Percentiles rank a stretch among this genome's conserved stretches.
phyloP scores from a whole-genome alignment of 2,329 filamentous ascomycete genomes.

The Epichloe amarillans region DNA sequence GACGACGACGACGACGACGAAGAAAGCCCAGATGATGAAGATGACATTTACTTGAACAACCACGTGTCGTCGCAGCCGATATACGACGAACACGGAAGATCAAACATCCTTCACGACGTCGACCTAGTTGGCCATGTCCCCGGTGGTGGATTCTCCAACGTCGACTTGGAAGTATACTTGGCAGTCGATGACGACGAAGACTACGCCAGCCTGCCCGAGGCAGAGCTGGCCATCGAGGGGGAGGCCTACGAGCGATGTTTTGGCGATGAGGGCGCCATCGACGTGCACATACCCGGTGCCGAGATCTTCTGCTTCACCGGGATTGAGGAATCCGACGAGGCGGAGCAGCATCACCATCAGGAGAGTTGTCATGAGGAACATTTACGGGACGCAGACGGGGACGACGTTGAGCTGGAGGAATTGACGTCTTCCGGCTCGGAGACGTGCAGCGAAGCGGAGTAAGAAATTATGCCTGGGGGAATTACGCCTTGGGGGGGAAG shows the following conservation, averaged over 20 bases:
- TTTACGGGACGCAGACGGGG: neutral
- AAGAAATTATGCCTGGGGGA: neutral
- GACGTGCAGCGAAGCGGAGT: constrained; percentile 1
- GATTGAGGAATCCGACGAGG: constrained; percentile 1
- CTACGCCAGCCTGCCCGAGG: constrained; percentile 13
- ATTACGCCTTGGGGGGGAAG: too few species aligned
- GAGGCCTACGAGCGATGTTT: constrained; percentile 14
- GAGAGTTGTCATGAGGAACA: neutral
- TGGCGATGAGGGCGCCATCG: constrained; percentile 11
- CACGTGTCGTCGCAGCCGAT: constrained; percentile 9
- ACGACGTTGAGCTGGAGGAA: neutral
- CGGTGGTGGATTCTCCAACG: neutral
- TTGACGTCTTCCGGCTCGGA: neutral
- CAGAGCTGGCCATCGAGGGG: constrained; percentile 18
- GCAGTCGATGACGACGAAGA: constrained; percentile 14
- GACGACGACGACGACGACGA: neutral
- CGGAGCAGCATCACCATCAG: neutral
- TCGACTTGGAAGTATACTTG: constrained; percentile 20
- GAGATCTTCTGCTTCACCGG: constrained; percentile 4
- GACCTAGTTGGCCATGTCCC: constrained; percentile 9
- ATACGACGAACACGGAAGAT: constrained; percentile 9
- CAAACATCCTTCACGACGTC: constrained; percentile 17
- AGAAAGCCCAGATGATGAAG: neutral
- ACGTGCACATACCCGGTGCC: constrained; percentile 15
- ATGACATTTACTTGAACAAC: constrained; percentile 10